Evolutionary conservation across 2,329 filamentous ascomycete genomes (phyloP).

Genomic region (Gaeumannomyces tritici): DNA sequence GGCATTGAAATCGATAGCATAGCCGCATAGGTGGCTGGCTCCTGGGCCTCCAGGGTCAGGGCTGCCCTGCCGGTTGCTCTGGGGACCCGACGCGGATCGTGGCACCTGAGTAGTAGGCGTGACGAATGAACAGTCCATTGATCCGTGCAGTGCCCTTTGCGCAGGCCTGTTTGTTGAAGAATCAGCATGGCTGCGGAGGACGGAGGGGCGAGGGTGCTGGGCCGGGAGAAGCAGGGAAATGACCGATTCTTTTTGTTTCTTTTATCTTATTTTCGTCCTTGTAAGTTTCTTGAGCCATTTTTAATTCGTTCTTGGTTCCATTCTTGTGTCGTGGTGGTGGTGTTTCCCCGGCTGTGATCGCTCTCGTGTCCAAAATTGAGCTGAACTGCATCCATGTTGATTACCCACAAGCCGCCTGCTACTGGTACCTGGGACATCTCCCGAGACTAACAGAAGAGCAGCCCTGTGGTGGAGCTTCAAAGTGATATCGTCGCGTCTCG

Average conservation of each 20-base stretch:
- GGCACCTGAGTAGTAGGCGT: no score
- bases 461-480: background rate
- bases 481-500: background rate
- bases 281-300: no score
- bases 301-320: no score
- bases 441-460: background rate
- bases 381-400: background rate
- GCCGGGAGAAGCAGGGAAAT: background rate
- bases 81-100: background rate
- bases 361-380: background rate
- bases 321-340: no score
- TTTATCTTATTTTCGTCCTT: background rate
- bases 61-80: background rate
- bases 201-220: background rate
- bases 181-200: background rate
- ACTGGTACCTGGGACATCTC: background rate
- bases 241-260: background rate
- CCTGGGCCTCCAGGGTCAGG: no score
- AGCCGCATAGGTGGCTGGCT: no score
- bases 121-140: background rate
- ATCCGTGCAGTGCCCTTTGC: background rate
- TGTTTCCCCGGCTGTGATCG: background rate
- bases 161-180: background rate
- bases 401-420: background rate
- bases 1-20: background rate